Percentiles rank a stretch among this genome's conserved stretches.
phyloP scores from a whole-genome alignment of 257 asterid species.

The Haberlea rhodopensis region DNA sequence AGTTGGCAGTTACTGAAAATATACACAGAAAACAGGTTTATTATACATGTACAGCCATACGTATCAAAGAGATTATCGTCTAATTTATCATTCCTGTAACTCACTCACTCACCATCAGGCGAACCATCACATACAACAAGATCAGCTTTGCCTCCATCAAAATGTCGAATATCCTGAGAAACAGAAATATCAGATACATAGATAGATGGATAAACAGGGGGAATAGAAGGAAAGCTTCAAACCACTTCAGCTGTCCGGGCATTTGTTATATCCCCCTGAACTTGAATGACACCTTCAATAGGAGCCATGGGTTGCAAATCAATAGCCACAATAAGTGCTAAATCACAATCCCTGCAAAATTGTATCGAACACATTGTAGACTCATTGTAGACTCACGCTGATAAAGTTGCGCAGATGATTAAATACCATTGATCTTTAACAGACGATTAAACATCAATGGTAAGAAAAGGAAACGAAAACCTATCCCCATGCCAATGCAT shows the following conservation, averaged over 20 bases:
- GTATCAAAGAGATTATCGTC: conserved; percentile 8
- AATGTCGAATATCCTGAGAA: conserved; percentile 88
- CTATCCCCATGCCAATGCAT: neutral
- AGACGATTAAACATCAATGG: neutral
- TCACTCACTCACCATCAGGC: conserved; percentile 95
- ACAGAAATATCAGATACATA: conserved; percentile 12
- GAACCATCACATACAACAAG: conserved; percentile 99
- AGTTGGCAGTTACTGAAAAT: conserved; percentile 77
- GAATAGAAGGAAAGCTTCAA: conserved; percentile 16
- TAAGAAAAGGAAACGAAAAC: neutral
- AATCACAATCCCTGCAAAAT: conserved; percentile 60
- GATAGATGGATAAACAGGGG: conserved; percentile 19
- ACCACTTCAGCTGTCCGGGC: conserved; percentile 99
- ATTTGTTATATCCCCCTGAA: conserved; percentile 98
- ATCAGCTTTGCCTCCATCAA: conserved; percentile 99
- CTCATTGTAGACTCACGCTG: conserved; percentile 22
- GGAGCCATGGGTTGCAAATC: conserved; percentile 99
- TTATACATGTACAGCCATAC: conserved; percentile 1
- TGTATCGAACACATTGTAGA: conserved; percentile 14
- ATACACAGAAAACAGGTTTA: conserved; percentile 21
- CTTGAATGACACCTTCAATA: conserved; percentile 98
- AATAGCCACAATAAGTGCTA: conserved; percentile 94
- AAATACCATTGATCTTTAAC: neutral
- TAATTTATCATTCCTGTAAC: conserved; percentile 19
- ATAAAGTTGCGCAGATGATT: conserved; percentile 8